These are phyloP conservation scores for Aspergillus brunneoviolaceus DNA, from an alignment of 2,329 filamentous ascomycete genomes.

Conservation along the genomic window DNA sequence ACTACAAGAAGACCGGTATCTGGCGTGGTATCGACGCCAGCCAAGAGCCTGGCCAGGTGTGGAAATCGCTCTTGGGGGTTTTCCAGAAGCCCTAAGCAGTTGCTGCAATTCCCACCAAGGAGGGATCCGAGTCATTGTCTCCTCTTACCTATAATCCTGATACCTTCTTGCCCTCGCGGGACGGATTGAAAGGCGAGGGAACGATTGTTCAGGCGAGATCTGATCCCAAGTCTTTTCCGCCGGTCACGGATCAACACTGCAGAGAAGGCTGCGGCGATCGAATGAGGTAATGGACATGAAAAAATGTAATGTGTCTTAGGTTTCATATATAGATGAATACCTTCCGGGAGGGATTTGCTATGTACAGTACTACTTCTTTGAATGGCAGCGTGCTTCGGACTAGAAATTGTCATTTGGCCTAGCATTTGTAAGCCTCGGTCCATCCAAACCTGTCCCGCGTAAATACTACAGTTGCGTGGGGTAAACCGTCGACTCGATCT, in stretches of 20 bases:
- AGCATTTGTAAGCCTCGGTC: neutral
- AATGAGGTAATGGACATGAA: neutral
- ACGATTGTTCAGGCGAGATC: neutral
- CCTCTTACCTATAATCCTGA: slow-evolving; percentile 2
- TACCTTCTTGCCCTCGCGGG: slow-evolving; percentile 1
- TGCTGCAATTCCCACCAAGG: neutral
- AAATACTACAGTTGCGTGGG: slow-evolving; percentile 44
- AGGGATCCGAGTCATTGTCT: slow-evolving; percentile 6
- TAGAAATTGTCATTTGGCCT: slow-evolving; percentile 8
- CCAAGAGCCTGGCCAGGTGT: slow-evolving; percentile 92
- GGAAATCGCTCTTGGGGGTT: slow-evolving; percentile 85
- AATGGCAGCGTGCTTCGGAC: slow-evolving; percentile 8
- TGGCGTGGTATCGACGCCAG: slow-evolving; percentile 95
- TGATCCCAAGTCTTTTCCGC: neutral
- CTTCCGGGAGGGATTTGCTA: slow-evolving; percentile 20
- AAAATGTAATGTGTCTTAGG: slow-evolving; percentile 17
- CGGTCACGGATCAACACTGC: neutral
- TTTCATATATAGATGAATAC: slow-evolving; percentile 18
- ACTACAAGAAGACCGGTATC: slow-evolving; percentile 97
- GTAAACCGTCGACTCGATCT: slow-evolving; percentile 62
- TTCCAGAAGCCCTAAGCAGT: slow-evolving; percentile 61
- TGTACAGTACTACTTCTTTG: slow-evolving; percentile 35
- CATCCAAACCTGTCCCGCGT: neutral
- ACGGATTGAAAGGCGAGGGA: neutral
- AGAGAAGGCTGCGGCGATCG: neutral